Evolutionary conservation across 768 basidiomycete genomes (phyloP).

Genomic region (Chlorophyllum brunneum): DNA sequence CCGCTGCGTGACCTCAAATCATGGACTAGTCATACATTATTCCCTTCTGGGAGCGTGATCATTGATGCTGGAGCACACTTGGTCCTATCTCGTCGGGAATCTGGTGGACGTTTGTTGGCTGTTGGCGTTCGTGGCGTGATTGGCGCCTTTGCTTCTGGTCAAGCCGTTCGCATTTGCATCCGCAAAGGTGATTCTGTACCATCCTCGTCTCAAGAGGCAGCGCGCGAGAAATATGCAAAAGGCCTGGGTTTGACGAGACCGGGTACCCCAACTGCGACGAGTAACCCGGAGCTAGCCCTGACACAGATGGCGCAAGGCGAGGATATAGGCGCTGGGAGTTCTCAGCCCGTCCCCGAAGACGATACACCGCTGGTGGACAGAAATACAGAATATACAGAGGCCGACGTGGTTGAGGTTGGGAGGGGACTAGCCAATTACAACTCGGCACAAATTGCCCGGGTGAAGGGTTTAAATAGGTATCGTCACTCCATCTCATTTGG

Average conservation of each 20-base stretch:
- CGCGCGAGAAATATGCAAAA: constrained; percentile 31
- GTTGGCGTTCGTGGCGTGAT: constrained; percentile 86
- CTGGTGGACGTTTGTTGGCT: constrained; percentile 88
- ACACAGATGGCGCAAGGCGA: constrained; percentile 37
- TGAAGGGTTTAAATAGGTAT: constrained; percentile 91
- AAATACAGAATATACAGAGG: constrained; percentile 33
- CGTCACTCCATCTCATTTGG: constrained; percentile 19
- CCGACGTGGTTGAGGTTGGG: constrained; percentile 84
- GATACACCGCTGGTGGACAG: constrained; percentile 17
- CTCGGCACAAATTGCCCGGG: constrained; percentile 81
- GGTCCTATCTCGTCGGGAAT: constrained; percentile 80
- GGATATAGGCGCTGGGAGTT: not conserved
- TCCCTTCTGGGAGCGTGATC: constrained; percentile 82
- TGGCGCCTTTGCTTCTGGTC: constrained; percentile 90
- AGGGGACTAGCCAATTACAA: constrained; percentile 96
- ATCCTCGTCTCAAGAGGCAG: constrained; percentile 25
- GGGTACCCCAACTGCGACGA: constrained; percentile 45
- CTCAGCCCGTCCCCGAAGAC: constrained; percentile 20
- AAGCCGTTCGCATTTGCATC: constrained; percentile 85
- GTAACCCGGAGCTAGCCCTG: constrained; percentile 39
- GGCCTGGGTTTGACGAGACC: constrained; percentile 47
- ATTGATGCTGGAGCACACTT: constrained; percentile 87
- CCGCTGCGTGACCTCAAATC: constrained; percentile 86
- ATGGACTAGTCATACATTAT: constrained; percentile 96
- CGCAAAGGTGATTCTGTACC: constrained; percentile 23